A percentile compares a stretch with the other conserved stretches of the same genome.
Evolutionary conservation across 2,329 filamentous ascomycete genomes (phyloP).

Genomic region (Venturia asperata): DNA sequence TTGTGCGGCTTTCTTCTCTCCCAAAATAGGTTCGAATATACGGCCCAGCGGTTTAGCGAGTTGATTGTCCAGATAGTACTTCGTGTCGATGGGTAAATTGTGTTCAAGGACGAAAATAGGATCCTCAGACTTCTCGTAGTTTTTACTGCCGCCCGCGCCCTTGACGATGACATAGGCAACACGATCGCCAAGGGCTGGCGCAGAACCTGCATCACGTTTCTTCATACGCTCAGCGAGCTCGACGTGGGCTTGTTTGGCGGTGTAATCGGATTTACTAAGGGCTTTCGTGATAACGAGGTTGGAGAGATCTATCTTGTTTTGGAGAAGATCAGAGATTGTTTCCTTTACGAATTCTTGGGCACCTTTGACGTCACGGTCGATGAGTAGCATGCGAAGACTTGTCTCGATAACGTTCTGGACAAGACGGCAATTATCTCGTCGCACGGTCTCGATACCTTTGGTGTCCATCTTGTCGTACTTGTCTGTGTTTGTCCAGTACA

Average conservation of each 20-base stretch:
- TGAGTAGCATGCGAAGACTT: slow-evolving; percentile 88
- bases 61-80: slow-evolving; percentile 98
- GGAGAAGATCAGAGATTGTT: slow-evolving; percentile 86
- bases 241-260: slow-evolving; percentile 89
- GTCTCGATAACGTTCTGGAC: slow-evolving; percentile 98
- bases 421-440: slow-evolving; percentile 89
- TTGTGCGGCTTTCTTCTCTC: slow-evolving; percentile 81
- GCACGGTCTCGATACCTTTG: slow-evolving; percentile 97
- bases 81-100: slow-evolving; percentile 95
- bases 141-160: slow-evolving; percentile 79
- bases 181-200: slow-evolving; percentile 85
- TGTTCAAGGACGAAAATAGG: slow-evolving; percentile 95
- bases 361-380: slow-evolving; percentile 81
- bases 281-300: slow-evolving; percentile 99
- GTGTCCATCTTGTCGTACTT: slow-evolving; percentile 99
- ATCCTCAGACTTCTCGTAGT: slow-evolving; percentile 95
- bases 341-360: slow-evolving; percentile 98
- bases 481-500: slow-evolving; percentile 91
- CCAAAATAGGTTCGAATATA: slow-evolving; percentile 96
- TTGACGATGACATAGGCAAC: slow-evolving; percentile 98
- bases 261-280: slow-evolving; percentile 73
- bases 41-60: slow-evolving; percentile 87
- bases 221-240: slow-evolving; percentile 94
- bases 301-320: slow-evolving; percentile 98
- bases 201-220: slow-evolving; percentile 92